Base-by-base conservation (phyloP, 176 grass and related monocot species). In the Eragrostis curvula region DNA sequence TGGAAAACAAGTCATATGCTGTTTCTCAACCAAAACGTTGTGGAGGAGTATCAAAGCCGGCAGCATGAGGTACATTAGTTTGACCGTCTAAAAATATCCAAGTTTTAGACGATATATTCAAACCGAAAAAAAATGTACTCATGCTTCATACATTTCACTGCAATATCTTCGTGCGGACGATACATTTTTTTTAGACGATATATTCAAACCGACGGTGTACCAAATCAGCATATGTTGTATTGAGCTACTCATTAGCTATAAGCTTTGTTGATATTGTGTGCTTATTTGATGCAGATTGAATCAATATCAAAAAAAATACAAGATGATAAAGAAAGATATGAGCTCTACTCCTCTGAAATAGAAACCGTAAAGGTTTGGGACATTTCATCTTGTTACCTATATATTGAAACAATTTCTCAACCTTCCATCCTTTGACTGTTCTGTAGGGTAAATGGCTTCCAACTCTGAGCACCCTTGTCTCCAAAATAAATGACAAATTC, bases 1-100 rank as follows among this genome's bases (percentile, higher is more conserved):
- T 89, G 82, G 5, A 92, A 98, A 89, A 92, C 96, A 63, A 98
- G 93, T 85, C 93, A 88, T 51, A 95, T 98, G 91, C 64, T 98
- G 42, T 94, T 93, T 89, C 88, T 98, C 68, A 98, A 95, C 73
- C 88, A 95, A 79, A 98, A 98, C 43, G 86, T 98, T 81, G 79
- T 98, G 75, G 75, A 93, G 76, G 96, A 98, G 84, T 98, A 93
- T 86, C 92, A 98, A 85, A 89, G n/a, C 43, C 82, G 90, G 56
- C 84, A 98, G 49, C 70, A 12, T 21, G 85, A 98, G 92, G 96
- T 98, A 86, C 68, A 64, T n/a, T n/a, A n/a, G n/a, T 15, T 83
- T 83, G 74, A 64, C 61, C n/a, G n/a, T n/a, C n/a, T n/a, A n/a
- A n/a, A n/a, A n/a, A n/a, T n/a, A n/a, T n/a, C n/a, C n/a, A n/a